Conservation (phyloP, 164 flowering plant species). For the Berberis thunbergii region DNA sequence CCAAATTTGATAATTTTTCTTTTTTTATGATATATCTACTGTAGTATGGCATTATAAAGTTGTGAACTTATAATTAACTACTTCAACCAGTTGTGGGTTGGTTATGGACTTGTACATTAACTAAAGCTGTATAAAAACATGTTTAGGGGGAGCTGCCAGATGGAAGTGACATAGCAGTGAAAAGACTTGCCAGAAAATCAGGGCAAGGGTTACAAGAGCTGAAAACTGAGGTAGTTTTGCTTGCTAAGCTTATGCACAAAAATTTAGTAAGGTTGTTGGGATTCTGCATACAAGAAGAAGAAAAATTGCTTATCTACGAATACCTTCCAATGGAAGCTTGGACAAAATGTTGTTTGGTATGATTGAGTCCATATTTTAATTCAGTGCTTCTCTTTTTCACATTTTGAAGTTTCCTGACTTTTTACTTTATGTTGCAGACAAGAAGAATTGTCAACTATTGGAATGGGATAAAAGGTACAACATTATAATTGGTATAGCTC, state of each 20-base stretch:
- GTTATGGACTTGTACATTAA: too few relatives aligned
- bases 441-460: background rate
- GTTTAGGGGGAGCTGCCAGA: constrained; percentile 22
- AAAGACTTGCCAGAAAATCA: constrained; percentile 28
- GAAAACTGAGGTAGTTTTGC: constrained; percentile 24
- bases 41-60: too few relatives aligned
- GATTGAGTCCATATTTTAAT: background rate
- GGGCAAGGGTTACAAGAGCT: constrained; percentile 30
- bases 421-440: constrained; percentile 6
- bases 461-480: constrained; percentile 11
- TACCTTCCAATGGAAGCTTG: constrained; percentile 29
- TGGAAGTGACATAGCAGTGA: constrained; percentile 35
- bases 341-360: constrained; percentile 24
- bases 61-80: too few relatives aligned
- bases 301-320: constrained; percentile 35
- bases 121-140: background rate
- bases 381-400: background rate
- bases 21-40: too few relatives aligned
- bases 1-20: too few relatives aligned
- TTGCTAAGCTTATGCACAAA: constrained; percentile 38
- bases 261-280: constrained; percentile 36
- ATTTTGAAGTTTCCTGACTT: background rate
- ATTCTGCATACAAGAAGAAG: constrained; percentile 26
- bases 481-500: constrained; percentile 19
- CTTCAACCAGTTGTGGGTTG: too few relatives aligned